Evolutionary conservation across 1,284 basidiomycete species (phyloP).

Genomic region (Fomitopsis betulina): DNA sequence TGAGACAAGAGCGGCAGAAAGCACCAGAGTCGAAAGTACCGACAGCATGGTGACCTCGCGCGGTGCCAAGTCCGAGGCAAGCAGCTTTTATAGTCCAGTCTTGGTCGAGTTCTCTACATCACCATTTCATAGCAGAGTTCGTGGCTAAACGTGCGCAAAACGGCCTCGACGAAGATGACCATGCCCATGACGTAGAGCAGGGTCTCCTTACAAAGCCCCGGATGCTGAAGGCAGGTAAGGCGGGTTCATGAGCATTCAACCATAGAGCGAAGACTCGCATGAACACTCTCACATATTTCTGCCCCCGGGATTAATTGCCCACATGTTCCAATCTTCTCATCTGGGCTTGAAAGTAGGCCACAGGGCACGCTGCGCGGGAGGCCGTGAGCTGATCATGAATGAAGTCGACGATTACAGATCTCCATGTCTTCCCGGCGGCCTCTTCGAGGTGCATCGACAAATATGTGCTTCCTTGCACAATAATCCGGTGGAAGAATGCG

Average conservation of each 20-base stretch:
- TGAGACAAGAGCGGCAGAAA: neutral
- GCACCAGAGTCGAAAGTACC: neutral
- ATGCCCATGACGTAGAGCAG: neutral
- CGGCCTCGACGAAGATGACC: neutral
- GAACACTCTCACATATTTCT: neutral
- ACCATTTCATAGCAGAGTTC: neutral
- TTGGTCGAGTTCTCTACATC: neutral
- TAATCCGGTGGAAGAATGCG: neutral
- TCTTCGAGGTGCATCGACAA: neutral
- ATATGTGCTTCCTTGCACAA: neutral
- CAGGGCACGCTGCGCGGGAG: neutral
- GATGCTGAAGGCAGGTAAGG: neutral
- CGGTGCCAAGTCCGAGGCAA: too few species aligned
- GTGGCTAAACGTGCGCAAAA: neutral
- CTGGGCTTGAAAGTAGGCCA: neutral
- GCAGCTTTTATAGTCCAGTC: neutral
- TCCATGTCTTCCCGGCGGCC: neutral
- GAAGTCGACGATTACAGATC: neutral
- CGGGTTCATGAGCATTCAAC: neutral
- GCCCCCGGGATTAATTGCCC: neutral
- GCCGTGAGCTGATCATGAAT: neutral
- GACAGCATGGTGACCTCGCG: neutral
- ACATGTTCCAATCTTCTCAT: neutral
- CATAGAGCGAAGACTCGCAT: neutral
- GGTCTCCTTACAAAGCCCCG: neutral